phyloP scores from a whole-genome alignment of 805 yeast genomes.

The Metschnikowia gelsemii region DNA sequence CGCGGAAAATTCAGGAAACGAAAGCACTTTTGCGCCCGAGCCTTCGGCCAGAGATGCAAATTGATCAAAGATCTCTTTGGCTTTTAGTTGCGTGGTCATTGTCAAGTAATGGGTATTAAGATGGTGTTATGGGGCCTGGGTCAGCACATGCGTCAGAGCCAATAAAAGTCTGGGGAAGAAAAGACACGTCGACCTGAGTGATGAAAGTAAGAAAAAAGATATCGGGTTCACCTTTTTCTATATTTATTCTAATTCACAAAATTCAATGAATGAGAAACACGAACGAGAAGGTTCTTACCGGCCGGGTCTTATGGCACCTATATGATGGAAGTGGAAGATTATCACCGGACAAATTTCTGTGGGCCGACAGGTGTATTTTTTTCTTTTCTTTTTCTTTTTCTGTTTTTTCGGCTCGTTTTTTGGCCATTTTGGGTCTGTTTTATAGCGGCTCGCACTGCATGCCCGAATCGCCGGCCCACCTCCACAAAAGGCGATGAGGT shows the following conservation, averaged over 20 bases:
- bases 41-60: conserved; percentile 31
- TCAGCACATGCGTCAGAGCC: conserved; percentile 5
- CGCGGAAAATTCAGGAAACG: conserved; percentile 37
- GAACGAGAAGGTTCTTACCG: neutral
- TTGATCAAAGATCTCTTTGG: conserved; percentile 38
- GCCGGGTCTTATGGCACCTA: neutral
- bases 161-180: conserved; percentile 8
- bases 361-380: conserved; percentile 7
- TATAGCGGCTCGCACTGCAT: conserved; percentile 8
- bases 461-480: neutral
- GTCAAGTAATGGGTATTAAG: too few species aligned
- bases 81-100: conserved; percentile 22
- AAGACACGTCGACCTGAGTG: neutral
- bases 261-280: neutral
- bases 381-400: neutral
- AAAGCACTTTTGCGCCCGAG: conserved; percentile 26
- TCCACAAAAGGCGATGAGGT: neutral
- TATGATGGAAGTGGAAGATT: conserved; percentile 4
- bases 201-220: neutral
- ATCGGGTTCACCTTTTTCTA: too few species aligned
- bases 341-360: conserved; percentile 7
- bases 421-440: conserved; percentile 3
- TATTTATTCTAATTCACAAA: neutral
- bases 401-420: too few species aligned
- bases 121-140: neutral